These are phyloP conservation scores for Trichoderma gamsii DNA, from an alignment of 495 filamentous ascomycete genomes.

Conservation along the genomic window DNA sequence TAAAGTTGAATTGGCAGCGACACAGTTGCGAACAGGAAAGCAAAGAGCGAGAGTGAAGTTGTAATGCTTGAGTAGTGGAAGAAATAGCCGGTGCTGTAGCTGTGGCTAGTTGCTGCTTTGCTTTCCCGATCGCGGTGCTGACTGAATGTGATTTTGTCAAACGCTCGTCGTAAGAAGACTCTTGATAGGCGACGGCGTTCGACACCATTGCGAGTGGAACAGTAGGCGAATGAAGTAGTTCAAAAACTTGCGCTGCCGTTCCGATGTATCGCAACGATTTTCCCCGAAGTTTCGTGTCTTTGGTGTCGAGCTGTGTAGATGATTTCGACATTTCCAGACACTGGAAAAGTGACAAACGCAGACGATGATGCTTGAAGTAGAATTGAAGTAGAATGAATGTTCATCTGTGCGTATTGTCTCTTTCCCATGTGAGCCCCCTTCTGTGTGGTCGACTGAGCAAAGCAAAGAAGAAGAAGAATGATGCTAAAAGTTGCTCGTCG, in stretches of 20 bases:
- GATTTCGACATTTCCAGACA: neutral
- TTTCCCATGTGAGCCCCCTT: neutral
- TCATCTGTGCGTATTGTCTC: neutral
- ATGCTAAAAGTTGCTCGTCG: neutral
- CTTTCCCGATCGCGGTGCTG: neutral
- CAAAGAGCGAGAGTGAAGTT: neutral
- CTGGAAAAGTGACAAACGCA: neutral
- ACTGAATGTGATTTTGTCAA: neutral
- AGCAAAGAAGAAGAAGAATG: neutral
- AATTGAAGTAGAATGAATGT: neutral
- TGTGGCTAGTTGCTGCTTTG: neutral
- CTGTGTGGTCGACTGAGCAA: neutral
- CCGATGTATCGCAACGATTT: conserved; percentile 1
- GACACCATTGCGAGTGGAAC: neutral
- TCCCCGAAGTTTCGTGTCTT: conserved; percentile 2
- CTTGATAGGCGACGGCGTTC: neutral
- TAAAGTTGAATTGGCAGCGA: neutral
- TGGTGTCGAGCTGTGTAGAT: neutral
- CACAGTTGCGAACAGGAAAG: neutral
- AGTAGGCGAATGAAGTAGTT: neutral
- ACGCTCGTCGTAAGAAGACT: neutral
- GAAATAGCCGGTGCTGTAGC: neutral
- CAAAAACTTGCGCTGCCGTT: neutral
- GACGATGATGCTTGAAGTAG: neutral
- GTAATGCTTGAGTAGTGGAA: neutral